phyloP scores from a whole-genome alignment of 495 filamentous ascomycete genomes.

The Xylaria nigripes region DNA sequence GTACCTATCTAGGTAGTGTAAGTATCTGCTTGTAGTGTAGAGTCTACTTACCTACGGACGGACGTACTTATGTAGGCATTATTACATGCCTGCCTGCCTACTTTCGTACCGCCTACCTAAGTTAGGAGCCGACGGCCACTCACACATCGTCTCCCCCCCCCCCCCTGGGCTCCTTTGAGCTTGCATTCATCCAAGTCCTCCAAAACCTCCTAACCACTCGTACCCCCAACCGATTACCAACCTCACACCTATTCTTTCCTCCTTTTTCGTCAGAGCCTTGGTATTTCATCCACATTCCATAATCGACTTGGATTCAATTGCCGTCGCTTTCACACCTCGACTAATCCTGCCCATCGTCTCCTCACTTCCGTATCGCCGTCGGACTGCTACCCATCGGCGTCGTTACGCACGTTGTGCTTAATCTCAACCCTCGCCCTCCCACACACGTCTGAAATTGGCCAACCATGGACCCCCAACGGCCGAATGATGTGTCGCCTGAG shows the following conservation, averaged over 20 bases:
- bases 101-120: neutral
- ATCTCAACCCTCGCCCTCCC: conserved; percentile 15
- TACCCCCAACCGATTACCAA: conserved; percentile 28
- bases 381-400: conserved; percentile 21
- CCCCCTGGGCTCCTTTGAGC: conserved; percentile 5
- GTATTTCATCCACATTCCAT: conserved; percentile 16
- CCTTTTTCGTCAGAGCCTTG: conserved; percentile 23
- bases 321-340: conserved; percentile 12
- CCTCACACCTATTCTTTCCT: conserved; percentile 27
- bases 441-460: conserved; percentile 16
- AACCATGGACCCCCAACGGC: conserved; percentile 42
- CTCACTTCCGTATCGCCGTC: conserved; percentile 12
- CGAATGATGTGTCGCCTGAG: conserved; percentile 52
- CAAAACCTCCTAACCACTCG: conserved; percentile 22
- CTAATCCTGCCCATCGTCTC: conserved; percentile 18
- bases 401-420: conserved; percentile 17
- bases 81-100: too few relatives aligned
- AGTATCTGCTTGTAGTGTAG: too few relatives aligned
- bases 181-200: conserved; percentile 7
- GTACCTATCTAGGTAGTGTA: too few relatives aligned
- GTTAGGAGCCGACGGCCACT: neutral
- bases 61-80: too few relatives aligned
- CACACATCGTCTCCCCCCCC: neutral
- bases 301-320: conserved; percentile 11
- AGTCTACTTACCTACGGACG: neutral